Evolutionary conservation across 345 rosid species (phyloP), one percentile per base, ranked within the genome.

Genomic region (Rhizophora mangle): DNA sequence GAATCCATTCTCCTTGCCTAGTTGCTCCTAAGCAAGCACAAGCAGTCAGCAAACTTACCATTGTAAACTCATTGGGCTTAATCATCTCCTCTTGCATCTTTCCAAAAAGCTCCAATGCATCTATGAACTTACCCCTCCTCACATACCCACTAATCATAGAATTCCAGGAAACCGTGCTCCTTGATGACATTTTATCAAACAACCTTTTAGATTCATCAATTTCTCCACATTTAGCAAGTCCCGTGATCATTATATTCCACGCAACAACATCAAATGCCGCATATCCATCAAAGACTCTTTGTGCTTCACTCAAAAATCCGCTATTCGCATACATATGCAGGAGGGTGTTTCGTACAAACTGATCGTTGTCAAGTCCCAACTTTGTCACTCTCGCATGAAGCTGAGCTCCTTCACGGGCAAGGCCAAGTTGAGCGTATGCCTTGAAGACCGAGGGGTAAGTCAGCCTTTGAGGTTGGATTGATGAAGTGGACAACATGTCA

Each of bases 381-480:
- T 93, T 91, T 32, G 86, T 37, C 65, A 89, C 80, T 60, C 88
- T 87, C 36, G 86, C 97, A 57, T 85, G 98, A 56, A 93, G 83
- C 74, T 86, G 91, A 54, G 72, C 77, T 43, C 97, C 97, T 20
- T 82, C 70, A 53, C 19, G 60, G 57, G 87, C 87, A 64, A 67
- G 10, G 37, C 87, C 88, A 39, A 93, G 82, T 37, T 73, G 82
- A 64, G 86, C 68, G 76, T 71, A 90, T 21, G 92, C 89, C 82
- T 90, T 89, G 6, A 93, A 93, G 24, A 90, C 88, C 3, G 96
- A 89, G 73, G 97, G 97, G 68, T 88, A 93, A 62, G 96, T 89
- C 57, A 87, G 75, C 43, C 85, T 82, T 47, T 83, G 86, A 0
- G 98, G 98, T 52, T 82, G 77, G 56, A 79, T 63, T 32, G 70